Percentiles rank a stretch among this genome's conserved stretches.
Conservation (phyloP, 2,329 filamentous ascomycete genomes). For the Ascochyta koolunga region DNA sequence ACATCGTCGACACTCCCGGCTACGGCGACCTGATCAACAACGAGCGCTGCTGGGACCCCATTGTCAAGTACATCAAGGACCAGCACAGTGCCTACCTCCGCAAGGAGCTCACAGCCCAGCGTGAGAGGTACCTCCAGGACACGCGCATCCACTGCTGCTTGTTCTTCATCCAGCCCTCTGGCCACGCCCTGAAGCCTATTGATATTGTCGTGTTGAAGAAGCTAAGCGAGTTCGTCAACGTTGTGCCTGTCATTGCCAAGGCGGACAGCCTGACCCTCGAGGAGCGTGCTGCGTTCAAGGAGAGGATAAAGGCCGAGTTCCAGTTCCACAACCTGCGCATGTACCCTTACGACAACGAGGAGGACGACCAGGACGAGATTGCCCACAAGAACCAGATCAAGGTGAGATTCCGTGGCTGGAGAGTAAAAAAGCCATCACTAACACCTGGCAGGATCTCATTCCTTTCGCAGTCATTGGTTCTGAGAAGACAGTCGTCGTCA, state of each 20-base stretch:
- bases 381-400: slow-evolving; percentile 95
- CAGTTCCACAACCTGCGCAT: slow-evolving; percentile 99
- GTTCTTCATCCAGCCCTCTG: slow-evolving; percentile 99
- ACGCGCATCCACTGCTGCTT: slow-evolving; percentile 99
- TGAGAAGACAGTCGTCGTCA: slow-evolving; percentile 96
- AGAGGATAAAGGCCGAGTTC: slow-evolving; percentile 98
- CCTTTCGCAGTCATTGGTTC: slow-evolving; percentile 98
- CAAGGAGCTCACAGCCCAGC: slow-evolving; percentile 98
- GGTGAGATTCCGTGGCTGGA: slow-evolving; percentile 60
- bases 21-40: slow-evolving; percentile 99
- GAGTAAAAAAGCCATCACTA: slow-evolving; percentile 34
- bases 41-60: slow-evolving; percentile 99
- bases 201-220: slow-evolving; percentile 99
- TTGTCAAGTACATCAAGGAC: slow-evolving; percentile 99
- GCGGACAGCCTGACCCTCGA: slow-evolving; percentile 94
- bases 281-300: slow-evolving; percentile 96
- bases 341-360: slow-evolving; percentile 99
- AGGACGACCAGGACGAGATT: slow-evolving; percentile 96
- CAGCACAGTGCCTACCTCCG: slow-evolving; percentile 98
- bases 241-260: slow-evolving; percentile 98
- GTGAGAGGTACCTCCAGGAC: slow-evolving; percentile 98
- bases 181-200: slow-evolving; percentile 97
- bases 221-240: slow-evolving; percentile 98
- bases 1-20: slow-evolving; percentile 98
- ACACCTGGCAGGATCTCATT: slow-evolving; percentile 74